Evolutionary conservation across 2,329 filamentous ascomycete species (phyloP).

Genomic region (Epichloe gansuensis): DNA sequence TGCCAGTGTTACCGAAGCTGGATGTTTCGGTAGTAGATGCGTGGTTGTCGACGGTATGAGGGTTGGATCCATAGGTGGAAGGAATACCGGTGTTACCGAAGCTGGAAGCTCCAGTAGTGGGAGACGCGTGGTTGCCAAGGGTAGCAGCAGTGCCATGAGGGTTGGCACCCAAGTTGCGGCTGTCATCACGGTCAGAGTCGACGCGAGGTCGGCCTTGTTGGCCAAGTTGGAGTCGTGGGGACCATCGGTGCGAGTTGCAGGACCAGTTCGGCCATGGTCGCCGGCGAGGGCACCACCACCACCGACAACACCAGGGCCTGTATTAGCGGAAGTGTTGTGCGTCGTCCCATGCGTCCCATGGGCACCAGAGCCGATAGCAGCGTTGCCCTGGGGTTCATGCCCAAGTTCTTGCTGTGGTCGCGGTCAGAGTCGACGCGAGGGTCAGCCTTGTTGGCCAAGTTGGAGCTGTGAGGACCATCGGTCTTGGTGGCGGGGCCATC

Average conservation of each 20-base stretch:
- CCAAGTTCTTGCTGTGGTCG: constrained; percentile 25
- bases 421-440: constrained; percentile 43
- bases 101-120: constrained; percentile 2
- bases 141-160: constrained; percentile 13
- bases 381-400: constrained; percentile 18
- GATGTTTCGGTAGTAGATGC: background rate
- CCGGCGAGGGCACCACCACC: constrained; percentile 5
- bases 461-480: constrained; percentile 34
- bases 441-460: constrained; percentile 38
- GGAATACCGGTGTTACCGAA: constrained; percentile 12
- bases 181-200: constrained; percentile 38
- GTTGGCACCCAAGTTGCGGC: constrained; percentile 20
- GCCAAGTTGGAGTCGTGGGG: constrained; percentile 33
- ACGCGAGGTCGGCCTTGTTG: constrained; percentile 41
- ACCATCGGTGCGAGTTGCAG: constrained; percentile 23
- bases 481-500: constrained; percentile 17
- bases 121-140: background rate
- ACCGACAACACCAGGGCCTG: background rate
- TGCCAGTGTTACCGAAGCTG: constrained; percentile 9
- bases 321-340: no score
- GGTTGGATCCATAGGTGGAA: constrained; percentile 17
- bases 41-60: constrained; percentile 12
- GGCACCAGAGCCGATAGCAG: constrained; percentile 3
- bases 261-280: constrained; percentile 7
- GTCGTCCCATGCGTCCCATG: no score